Evolutionary conservation across 768 basidiomycete genomes (phyloP), one percentile per base, ranked within the genome.

Genomic region (Russula sp.): DNA sequence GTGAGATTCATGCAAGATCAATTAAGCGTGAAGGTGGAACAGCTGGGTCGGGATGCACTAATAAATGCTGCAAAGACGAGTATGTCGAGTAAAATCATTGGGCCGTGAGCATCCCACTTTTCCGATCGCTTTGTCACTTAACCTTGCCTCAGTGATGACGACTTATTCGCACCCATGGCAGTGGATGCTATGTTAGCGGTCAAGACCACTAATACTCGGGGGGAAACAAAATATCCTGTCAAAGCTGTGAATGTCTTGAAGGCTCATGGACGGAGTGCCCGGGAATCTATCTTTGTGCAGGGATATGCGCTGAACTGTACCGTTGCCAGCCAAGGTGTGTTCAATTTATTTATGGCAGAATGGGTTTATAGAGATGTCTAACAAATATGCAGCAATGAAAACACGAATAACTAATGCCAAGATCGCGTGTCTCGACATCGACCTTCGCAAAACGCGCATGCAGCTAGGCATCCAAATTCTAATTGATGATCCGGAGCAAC

Each of bases 261-360:
- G 77, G 97, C 97, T 2, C 97, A 99, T 70, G 97, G 97, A 59
- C 87, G 86, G 77, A 95, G 93, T 74, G 92, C 97, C 26, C 83
- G 94, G 68, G 97, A 99, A 75, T 98, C 95, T 49, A 72, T 97
- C 65, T 94, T 90, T 73, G 90, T 99, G 54, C 90, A 90, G 72
- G 97, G 97, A 44, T 99, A 98, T 77, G 97, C 97, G 40, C 78
- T 99, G 66, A 99, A 98, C 75, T 98, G 97, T 77, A 98, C 96
- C 14, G 94, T 98, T 48, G 94, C 97, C 2, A 96, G 93, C 76
- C 97, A 99, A 84, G 97, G 97, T 95, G 71, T 58, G 82, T 69
- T 59, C 46, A 42, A 49, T 66, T 22, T 16, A 59, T 66, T 22
- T 16, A 59, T 49, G 40, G 30, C 10, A 18, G 13, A 28, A 16